A percentile compares a stretch with the other conserved stretches of the same genome.
phyloP scores from a whole-genome alignment of 495 filamentous ascomycete species.

The Hypoxylon lienhwacheense region DNA sequence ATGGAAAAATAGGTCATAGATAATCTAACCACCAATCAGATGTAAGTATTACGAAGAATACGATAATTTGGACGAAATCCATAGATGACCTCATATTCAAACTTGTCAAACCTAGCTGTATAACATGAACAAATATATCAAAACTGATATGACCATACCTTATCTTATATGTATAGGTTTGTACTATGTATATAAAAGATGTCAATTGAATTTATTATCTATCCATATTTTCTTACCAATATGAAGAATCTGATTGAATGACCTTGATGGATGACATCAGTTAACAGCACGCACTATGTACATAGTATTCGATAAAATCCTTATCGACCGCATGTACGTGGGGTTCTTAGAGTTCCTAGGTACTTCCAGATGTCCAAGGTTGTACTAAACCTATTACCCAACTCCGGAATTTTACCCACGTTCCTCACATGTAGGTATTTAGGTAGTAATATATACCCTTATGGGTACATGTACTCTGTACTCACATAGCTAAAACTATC shows the following conservation, averaged over 20 bases:
- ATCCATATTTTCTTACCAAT: slow-evolving; percentile 11
- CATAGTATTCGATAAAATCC: too few species aligned
- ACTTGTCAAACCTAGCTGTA: too few species aligned
- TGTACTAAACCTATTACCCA: background rate
- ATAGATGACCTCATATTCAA: too few species aligned
- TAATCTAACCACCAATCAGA: slow-evolving; percentile 20
- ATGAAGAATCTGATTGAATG: slow-evolving; percentile 10
- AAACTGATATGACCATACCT: too few species aligned
- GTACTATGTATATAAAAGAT: background rate
- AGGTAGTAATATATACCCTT: background rate
- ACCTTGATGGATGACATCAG: too few species aligned
- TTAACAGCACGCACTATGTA: too few species aligned
- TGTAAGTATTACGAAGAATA: slow-evolving; percentile 12
- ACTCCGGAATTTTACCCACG: too few species aligned
- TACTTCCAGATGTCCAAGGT: background rate
- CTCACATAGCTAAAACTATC: background rate
- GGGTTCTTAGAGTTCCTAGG: too few species aligned
- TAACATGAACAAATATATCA: too few species aligned
- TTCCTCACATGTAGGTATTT: background rate
- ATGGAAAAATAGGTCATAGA: slow-evolving; percentile 24
- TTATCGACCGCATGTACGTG: too few species aligned
- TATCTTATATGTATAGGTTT: too few species aligned
- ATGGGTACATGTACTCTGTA: background rate
- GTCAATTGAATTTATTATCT: background rate
- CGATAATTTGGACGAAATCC: slow-evolving; percentile 7